These are phyloP conservation scores for Ensete glaucum DNA, from an alignment of 176 grass and related monocot genomes.

Conservation along the genomic window DNA sequence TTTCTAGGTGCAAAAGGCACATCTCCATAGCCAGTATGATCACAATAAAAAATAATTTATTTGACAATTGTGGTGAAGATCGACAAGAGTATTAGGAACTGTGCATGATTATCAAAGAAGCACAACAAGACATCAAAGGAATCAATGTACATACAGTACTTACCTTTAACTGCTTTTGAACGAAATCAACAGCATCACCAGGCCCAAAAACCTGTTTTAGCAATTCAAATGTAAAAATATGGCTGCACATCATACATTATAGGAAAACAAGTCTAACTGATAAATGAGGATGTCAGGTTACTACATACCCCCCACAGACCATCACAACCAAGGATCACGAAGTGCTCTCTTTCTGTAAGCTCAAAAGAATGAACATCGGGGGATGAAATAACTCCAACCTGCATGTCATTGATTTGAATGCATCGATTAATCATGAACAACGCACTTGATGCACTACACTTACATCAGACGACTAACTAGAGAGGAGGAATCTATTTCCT, in stretches of 20 bases:
- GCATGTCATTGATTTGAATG: constrained; percentile 5
- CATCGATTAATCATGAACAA: too few species aligned
- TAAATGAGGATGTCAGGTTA: constrained; percentile 4
- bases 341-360: constrained; percentile 64
- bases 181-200: constrained; percentile 88
- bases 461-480: too few species aligned
- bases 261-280: background rate
- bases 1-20: too few species aligned
- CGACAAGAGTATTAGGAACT: too few species aligned
- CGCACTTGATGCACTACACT: too few species aligned
- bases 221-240: background rate
- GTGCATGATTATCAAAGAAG: too few species aligned
- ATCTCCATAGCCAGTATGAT: too few species aligned
- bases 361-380: constrained; percentile 91
- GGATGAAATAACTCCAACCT: constrained; percentile 79
- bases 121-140: too few species aligned
- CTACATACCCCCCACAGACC: constrained; percentile 86
- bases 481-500: too few species aligned
- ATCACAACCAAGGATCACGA: constrained; percentile 88
- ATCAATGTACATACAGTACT: background rate
- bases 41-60: too few species aligned
- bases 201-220: constrained; percentile 74
- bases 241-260: background rate
- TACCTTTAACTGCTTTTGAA: constrained; percentile 81
- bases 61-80: too few species aligned